phyloP scores from a whole-genome alignment of 768 basidiomycete species.

The Psilocybe azurescens region DNA sequence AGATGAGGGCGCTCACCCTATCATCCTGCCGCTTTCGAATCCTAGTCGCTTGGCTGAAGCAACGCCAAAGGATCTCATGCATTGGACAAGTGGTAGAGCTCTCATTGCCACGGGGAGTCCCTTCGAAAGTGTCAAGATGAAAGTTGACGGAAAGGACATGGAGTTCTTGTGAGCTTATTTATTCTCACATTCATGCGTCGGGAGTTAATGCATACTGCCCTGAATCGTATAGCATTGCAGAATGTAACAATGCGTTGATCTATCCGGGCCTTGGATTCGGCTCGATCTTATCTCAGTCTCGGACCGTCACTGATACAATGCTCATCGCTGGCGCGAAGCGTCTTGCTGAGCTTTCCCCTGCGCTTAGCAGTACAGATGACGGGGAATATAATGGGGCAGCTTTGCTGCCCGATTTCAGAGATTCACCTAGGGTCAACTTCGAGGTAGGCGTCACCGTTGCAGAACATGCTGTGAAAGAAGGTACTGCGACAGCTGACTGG shows the following conservation, averaged over 20 bases:
- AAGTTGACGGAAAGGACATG: slow-evolving; percentile 64
- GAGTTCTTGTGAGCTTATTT: slow-evolving; percentile 49
- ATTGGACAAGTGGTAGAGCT: slow-evolving; percentile 83
- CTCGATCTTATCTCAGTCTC: slow-evolving; percentile 69
- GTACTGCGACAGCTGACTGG: slow-evolving; percentile 65
- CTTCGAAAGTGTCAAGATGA: slow-evolving; percentile 74
- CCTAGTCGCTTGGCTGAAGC: slow-evolving; percentile 81
- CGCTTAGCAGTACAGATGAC: slow-evolving; percentile 22
- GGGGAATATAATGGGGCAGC: slow-evolving; percentile 63
- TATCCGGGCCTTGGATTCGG: slow-evolving; percentile 90
- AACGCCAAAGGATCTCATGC: slow-evolving; percentile 68
- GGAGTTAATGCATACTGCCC: background rate
- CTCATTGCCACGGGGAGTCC: slow-evolving; percentile 86
- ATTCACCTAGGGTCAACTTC: slow-evolving; percentile 76
- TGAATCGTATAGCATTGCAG: slow-evolving; percentile 56
- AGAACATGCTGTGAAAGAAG: slow-evolving; percentile 78
- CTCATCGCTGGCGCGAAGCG: slow-evolving; percentile 80
- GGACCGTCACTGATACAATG: slow-evolving; percentile 81
- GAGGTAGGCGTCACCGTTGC: slow-evolving; percentile 86
- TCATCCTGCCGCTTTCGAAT: slow-evolving; percentile 86
- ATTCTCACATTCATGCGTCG: background rate
- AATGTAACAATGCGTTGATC: slow-evolving; percentile 82
- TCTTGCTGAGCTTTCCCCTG: slow-evolving; percentile 80
- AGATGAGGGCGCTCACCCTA: slow-evolving; percentile 70
- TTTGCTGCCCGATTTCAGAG: slow-evolving; percentile 77